Evolutionary conservation across 495 filamentous ascomycete species (phyloP), one percentile per base, ranked within the genome.

Genomic region (Neurospora sp.): DNA sequence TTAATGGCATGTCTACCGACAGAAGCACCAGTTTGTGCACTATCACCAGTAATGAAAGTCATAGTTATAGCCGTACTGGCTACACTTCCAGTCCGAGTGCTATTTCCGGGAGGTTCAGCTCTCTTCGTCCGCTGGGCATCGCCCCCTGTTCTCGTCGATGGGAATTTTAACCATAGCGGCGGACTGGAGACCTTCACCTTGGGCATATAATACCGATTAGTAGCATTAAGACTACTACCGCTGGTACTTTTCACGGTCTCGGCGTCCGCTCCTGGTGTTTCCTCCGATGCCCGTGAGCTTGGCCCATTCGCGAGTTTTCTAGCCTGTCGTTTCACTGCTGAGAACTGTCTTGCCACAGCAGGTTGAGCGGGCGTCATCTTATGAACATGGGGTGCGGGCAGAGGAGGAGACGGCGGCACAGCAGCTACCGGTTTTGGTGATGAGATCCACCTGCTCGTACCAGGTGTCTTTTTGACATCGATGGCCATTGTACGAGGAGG

Each of bases 151-250:
- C 74, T 76, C 48, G 72, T 80, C 5, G 77, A 74, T 1, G 82
- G 78, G 24, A 72, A 40, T 42, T 75, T 82, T 10, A 84, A 36
- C 81, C 81, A 83, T 40, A 73, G 31, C 24, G 83, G 81, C 34
- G 83, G 80, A 74, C 82, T 83, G 13, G 80, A 75, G 1, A 80
- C 74, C 36, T 75, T 75, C 13, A 76, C 48, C 74, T 72, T 81
- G n/a, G 76, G 80, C 39, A 76, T 31, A 62, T 24, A 28, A 8
- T 39, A 69, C 19, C 66, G 28, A 28, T 45, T 54, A 17, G 36
- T 28, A 45, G 59, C 21, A 39, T 38, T 40, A 34, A 19, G 9
- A 24, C 72, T 37, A 69, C 71, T 36, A 31, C 9, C 42, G 15
- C 15, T 66, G 28, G 13, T 19, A 34, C 54, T 66, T 66, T 66